Evolutionary conservation across 768 basidiomycete species (phyloP).

Genomic region (Naganishia vaughanmartiniae): DNA sequence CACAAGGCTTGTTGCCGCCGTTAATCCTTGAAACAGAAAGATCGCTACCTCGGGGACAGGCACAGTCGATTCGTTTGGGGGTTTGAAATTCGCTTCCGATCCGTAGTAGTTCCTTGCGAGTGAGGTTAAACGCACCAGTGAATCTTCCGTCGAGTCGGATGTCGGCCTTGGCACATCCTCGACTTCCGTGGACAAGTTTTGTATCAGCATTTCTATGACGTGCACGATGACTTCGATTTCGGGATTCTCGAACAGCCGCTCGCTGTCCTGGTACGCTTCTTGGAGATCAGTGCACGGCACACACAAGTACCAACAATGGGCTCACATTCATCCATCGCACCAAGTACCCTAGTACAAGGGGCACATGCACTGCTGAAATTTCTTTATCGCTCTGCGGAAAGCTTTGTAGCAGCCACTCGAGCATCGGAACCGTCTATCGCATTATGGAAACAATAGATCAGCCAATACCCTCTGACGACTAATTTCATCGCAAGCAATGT

Average conservation of each 20-base stretch:
- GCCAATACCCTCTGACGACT: no score
- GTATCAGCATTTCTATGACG: background rate
- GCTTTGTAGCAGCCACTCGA: constrained; percentile 10
- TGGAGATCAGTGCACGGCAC: background rate
- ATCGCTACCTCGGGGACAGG: background rate
- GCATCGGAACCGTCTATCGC: constrained; percentile 13
- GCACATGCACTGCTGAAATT: constrained; percentile 4
- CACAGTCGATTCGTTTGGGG: background rate
- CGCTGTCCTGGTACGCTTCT: background rate
- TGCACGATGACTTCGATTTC: background rate
- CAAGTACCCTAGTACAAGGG: constrained; percentile 3
- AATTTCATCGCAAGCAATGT: no score
- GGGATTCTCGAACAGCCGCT: background rate
- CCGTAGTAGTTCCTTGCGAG: background rate
- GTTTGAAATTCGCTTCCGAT: background rate
- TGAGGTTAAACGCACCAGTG: background rate
- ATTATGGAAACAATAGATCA: no score
- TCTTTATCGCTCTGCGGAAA: constrained; percentile 1
- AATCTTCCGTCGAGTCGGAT: background rate
- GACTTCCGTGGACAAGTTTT: background rate
- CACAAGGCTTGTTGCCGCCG: background rate
- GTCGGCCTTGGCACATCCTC: background rate
- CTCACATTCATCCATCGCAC: constrained; percentile 2
- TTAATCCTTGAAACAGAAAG: constrained; percentile 1
- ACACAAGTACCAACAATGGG: background rate